phyloP scores from a whole-genome alignment of 805 yeast genomes.

The Metschnikowia drakensbergensis region DNA sequence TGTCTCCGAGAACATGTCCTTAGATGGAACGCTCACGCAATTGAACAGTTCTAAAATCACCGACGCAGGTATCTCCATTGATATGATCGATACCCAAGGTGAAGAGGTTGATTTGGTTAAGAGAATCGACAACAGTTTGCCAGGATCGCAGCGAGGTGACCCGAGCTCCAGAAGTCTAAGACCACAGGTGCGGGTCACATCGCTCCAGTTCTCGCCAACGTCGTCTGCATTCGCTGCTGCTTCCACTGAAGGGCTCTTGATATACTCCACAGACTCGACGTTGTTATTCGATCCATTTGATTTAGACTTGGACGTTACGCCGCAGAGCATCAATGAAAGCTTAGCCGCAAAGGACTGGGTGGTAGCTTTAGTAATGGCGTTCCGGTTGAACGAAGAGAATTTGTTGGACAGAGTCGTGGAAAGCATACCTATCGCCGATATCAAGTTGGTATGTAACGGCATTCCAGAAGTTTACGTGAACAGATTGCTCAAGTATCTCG shows the following conservation, averaged over 20 bases:
- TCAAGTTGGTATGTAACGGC: constrained; percentile 60
- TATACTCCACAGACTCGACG: constrained; percentile 74
- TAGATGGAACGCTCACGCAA: constrained; percentile 80
- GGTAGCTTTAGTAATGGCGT: constrained; percentile 85
- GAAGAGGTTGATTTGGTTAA: constrained; percentile 85
- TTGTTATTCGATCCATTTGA: constrained; percentile 91
- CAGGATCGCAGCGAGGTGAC: constrained; percentile 82
- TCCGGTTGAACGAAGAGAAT: constrained; percentile 80
- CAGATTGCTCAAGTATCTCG: constrained; percentile 65
- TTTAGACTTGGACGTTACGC: constrained; percentile 87
- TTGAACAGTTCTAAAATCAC: constrained; percentile 81
- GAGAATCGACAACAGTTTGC: constrained; percentile 67
- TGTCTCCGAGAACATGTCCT: constrained; percentile 83
- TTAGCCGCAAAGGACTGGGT: constrained; percentile 59
- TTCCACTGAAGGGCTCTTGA: constrained; percentile 85
- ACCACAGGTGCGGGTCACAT: constrained; percentile 79
- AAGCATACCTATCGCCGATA: constrained; percentile 64
- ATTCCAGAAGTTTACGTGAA: constrained; percentile 76
- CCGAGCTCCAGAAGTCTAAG: constrained; percentile 68
- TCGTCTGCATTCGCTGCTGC: constrained; percentile 90
- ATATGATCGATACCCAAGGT: constrained; percentile 77
- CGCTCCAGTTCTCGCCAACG: constrained; percentile 83
- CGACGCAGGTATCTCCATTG: constrained; percentile 76
- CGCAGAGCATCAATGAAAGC: constrained; percentile 63
- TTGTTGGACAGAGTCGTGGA: constrained; percentile 74